Evolutionary conservation across 352 stramenopile genomes (phyloP).

Genomic region (Pythium aphanidermatum): DNA sequence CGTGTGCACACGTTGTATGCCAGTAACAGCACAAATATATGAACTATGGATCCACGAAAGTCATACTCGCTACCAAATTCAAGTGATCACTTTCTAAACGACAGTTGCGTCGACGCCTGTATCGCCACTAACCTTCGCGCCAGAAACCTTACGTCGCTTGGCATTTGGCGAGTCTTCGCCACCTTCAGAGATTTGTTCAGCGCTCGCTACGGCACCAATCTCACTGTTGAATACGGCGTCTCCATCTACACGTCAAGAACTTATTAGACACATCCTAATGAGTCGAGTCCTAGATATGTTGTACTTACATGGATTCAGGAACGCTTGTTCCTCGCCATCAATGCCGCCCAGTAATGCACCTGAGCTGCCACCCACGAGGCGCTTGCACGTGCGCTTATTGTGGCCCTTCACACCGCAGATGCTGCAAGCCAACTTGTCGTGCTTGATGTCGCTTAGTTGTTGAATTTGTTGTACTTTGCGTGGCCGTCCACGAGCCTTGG

Average conservation of each 20-base stretch:
- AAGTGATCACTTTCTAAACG: no score
- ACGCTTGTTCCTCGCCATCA: slow-evolving; percentile 12
- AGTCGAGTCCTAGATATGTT: not conserved
- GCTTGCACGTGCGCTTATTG: slow-evolving; percentile 83
- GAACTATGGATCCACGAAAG: no score
- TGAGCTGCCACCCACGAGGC: slow-evolving; percentile 13
- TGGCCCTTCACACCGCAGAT: slow-evolving; percentile 77
- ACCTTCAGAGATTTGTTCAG: slow-evolving; percentile 1
- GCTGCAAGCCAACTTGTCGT: slow-evolving; percentile 73
- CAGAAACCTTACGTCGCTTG: slow-evolving; percentile 15
- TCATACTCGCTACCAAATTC: no score
- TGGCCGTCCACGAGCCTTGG: slow-evolving; percentile 51
- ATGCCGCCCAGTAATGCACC: slow-evolving; percentile 11
- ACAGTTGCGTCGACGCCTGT: slow-evolving; percentile 6
- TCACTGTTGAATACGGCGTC: slow-evolving; percentile 17
- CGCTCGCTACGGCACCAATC: slow-evolving; percentile 3
- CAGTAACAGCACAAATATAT: slow-evolving; percentile 6
- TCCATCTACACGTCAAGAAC: slow-evolving; percentile 6
- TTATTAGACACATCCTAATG: not conserved
- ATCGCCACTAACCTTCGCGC: slow-evolving; percentile 2
- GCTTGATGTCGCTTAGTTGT: slow-evolving; percentile 57
- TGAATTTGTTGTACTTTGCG: slow-evolving; percentile 81
- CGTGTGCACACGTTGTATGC: slow-evolving; percentile 3
- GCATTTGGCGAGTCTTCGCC: slow-evolving; percentile 4
- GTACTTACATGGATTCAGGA: slow-evolving; percentile 13